Percentiles rank a stretch among this genome's conserved stretches.
Conservation (phyloP, 805 yeast species). For the Zygosaccharomyces rouxii region DNA sequence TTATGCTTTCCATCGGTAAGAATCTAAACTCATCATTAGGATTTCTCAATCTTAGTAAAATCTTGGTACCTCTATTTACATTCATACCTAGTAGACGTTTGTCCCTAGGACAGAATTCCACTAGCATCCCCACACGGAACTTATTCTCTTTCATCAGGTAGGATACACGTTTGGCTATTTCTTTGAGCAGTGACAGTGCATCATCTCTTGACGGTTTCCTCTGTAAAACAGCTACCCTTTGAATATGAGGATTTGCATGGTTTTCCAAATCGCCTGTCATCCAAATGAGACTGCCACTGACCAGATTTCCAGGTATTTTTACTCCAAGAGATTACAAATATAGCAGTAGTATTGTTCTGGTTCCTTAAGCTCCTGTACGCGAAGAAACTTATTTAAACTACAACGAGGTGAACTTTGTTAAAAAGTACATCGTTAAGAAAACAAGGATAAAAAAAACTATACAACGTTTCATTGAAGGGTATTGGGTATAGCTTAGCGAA, state of each 20-base stretch:
- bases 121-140: constrained; percentile 60
- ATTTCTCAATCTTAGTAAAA: constrained; percentile 65
- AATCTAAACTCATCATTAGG: constrained; percentile 50
- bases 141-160: constrained; percentile 70
- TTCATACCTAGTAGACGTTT: constrained; percentile 70
- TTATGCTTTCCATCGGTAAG: constrained; percentile 56
- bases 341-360: background rate
- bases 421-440: too few relatives aligned
- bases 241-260: constrained; percentile 28
- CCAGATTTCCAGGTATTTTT: too few relatives aligned
- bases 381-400: background rate
- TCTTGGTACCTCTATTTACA: constrained; percentile 70
- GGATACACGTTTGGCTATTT: constrained; percentile 64
- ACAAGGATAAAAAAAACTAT: too few relatives aligned
- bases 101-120: constrained; percentile 79
- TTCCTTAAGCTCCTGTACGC: background rate
- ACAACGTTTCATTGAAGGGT: too few relatives aligned
- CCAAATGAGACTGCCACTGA: background rate
- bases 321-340: background rate
- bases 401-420: too few relatives aligned
- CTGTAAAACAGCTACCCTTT: constrained; percentile 43
- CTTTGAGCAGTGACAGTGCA: constrained; percentile 58
- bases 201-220: constrained; percentile 44
- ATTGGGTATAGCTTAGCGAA: background rate
- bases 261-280: background rate